phyloP scores from a whole-genome alignment of 2,329 filamentous ascomycete species.

The Arachnomyces sp. region DNA sequence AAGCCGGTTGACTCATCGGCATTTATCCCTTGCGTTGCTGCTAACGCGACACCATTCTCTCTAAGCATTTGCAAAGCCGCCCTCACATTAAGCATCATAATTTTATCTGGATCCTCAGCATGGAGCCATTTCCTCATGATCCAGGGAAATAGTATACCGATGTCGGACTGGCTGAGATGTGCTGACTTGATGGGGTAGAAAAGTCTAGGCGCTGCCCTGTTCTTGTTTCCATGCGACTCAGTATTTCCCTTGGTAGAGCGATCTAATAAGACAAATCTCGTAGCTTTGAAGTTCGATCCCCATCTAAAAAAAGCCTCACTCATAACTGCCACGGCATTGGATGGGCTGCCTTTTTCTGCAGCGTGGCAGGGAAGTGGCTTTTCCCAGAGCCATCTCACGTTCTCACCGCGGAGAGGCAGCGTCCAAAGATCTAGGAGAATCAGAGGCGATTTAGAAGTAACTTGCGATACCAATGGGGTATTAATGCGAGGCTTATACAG shows the following conservation, averaged over 20 bases:
- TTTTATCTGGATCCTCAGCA: constrained; percentile 29
- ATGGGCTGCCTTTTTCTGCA: constrained; percentile 46
- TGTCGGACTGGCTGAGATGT: constrained; percentile 76
- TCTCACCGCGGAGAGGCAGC: constrained; percentile 59
- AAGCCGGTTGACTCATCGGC: no score
- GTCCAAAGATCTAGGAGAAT: constrained; percentile 77
- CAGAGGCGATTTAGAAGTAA: constrained; percentile 59
- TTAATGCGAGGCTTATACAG: constrained; percentile 53
- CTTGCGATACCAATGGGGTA: constrained; percentile 55
- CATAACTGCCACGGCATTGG: constrained; percentile 61
- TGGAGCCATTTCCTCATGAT: constrained; percentile 44
- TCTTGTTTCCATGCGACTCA: constrained; percentile 4
- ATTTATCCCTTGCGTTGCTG: no score
- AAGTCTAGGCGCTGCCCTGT: constrained; percentile 49
- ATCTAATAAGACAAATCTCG: constrained; percentile 58
- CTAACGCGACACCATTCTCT: constrained; percentile 9
- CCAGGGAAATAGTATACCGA: constrained; percentile 74
- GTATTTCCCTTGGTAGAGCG: constrained; percentile 38
- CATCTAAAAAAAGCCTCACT: constrained; percentile 75
- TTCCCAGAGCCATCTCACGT: constrained; percentile 58
- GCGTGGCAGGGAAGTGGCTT: constrained; percentile 64
- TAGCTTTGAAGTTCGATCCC: constrained; percentile 62
- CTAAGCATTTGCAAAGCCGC: constrained; percentile 21
- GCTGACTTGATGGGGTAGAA: constrained; percentile 70
- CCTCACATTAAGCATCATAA: constrained; percentile 23